Evolutionary conservation across 164 flowering plant genomes (phyloP).

Genomic region (Stephania cephalantha): DNA sequence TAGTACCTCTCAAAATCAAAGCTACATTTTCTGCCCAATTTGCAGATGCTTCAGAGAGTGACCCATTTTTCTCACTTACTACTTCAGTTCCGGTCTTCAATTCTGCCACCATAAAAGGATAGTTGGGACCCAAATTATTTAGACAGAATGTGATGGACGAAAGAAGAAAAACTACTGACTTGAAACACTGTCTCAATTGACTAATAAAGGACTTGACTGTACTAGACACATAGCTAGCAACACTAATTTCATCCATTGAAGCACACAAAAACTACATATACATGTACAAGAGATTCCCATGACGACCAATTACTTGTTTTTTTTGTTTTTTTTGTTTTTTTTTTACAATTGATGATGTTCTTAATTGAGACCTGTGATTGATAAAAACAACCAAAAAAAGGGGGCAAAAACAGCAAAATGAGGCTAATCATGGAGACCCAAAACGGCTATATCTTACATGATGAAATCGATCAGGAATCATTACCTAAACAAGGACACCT

Average conservation of each 20-base stretch:
- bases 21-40: not conserved
- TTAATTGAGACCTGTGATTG: not conserved
- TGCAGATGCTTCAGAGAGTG: not conserved
- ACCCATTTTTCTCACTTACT: not conserved
- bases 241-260: too few species aligned
- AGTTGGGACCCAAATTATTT: not conserved
- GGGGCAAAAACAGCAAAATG: not conserved
- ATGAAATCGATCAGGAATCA: not conserved
- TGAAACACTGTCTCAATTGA: too few species aligned
- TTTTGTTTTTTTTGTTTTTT: not conserved
- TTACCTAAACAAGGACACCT: not conserved
- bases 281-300: not conserved
- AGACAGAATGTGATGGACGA: not conserved
- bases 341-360: slow-evolving; percentile 5
- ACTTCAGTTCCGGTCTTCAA: not conserved
- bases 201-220: too few species aligned
- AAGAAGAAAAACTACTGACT: not conserved
- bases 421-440: not conserved
- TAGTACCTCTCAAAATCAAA: not conserved
- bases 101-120: not conserved
- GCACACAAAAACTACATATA: not conserved
- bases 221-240: not conserved
- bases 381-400: not conserved
- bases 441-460: not conserved
- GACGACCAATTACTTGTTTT: not conserved